A percentile compares a stretch with the other conserved stretches of the same genome.
Conservation (phyloP, 306 rosid genomes). For the Inga laurina region DNA sequence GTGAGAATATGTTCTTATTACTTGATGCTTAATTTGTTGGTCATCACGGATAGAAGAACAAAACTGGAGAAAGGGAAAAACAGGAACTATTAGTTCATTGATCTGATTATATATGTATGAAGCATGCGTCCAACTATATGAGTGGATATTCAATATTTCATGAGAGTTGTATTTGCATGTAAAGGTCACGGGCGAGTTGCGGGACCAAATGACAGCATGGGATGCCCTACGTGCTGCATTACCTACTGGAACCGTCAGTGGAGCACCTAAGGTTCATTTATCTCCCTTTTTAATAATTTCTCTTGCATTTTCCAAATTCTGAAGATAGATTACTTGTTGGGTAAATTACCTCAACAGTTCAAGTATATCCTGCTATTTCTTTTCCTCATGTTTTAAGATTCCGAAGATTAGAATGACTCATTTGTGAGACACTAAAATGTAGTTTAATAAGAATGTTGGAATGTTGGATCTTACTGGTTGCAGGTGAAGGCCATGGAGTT, state of each 20-base stretch:
- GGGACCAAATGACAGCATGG: conserved; percentile 68
- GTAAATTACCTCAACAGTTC: neutral
- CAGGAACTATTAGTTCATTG: neutral
- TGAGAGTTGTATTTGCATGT: neutral
- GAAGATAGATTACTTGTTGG: neutral
- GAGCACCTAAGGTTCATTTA: conserved; percentile 79
- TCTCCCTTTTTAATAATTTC: neutral
- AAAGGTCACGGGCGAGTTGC: conserved; percentile 79
- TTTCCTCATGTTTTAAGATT: too few relatives aligned
- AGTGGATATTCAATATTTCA: neutral
- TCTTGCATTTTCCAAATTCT: neutral
- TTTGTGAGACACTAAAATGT: too few relatives aligned
- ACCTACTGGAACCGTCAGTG: conserved; percentile 88
- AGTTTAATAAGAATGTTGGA: too few relatives aligned
- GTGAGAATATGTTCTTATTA: conserved; percentile 40
- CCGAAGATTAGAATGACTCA: too few relatives aligned
- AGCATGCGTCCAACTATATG: neutral
- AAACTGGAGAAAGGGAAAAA: neutral
- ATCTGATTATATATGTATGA: too few relatives aligned
- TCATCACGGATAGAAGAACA: neutral
- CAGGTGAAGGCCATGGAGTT: conserved; percentile 92
- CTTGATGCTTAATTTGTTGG: neutral
- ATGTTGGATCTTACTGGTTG: conserved; percentile 2
- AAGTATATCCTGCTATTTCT: too few relatives aligned
- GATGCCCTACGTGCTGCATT: conserved; percentile 76